Evolutionary conservation across 2,329 filamentous ascomycete genomes (phyloP).

Genomic region (Beauveria brongniartii): DNA sequence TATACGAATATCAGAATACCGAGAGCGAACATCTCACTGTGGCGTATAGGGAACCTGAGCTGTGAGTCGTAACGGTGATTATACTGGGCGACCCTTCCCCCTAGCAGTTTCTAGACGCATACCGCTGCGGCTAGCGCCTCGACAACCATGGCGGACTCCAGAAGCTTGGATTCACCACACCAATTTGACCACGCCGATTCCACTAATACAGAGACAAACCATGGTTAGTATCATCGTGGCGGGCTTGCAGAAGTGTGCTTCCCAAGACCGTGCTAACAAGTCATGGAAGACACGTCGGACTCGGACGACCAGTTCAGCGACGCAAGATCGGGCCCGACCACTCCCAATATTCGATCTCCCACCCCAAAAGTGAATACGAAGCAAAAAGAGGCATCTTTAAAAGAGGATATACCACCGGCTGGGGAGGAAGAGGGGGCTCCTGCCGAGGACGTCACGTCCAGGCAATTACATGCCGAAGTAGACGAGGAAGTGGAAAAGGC

Average conservation of each 20-base stretch:
- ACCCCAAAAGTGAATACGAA: constrained; percentile 52
- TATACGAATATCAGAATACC: neutral
- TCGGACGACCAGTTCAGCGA: constrained; percentile 65
- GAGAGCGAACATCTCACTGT: neutral
- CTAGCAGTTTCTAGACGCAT: neutral
- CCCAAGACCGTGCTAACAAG: neutral
- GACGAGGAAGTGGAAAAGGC: constrained; percentile 20
- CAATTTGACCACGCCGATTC: neutral
- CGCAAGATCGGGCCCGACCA: constrained; percentile 46
- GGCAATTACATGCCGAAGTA: constrained; percentile 20
- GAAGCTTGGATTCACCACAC: neutral
- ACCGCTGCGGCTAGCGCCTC: neutral
- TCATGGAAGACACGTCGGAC: constrained; percentile 44
- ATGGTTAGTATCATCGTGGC: constrained; percentile 19
- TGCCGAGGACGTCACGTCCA: neutral
- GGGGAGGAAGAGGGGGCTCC: constrained; percentile 36
- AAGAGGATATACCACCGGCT: constrained; percentile 47
- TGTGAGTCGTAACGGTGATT: neutral
- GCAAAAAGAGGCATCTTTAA: constrained; percentile 45
- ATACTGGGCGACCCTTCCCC: neutral
- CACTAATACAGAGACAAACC: constrained; percentile 10
- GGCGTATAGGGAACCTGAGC: neutral
- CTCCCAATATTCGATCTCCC: constrained; percentile 37
- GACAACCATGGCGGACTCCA: neutral
- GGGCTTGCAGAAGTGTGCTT: neutral